phyloP scores from a whole-genome alignment of 768 basidiomycete genomes.

The Suillus clintonianus region DNA sequence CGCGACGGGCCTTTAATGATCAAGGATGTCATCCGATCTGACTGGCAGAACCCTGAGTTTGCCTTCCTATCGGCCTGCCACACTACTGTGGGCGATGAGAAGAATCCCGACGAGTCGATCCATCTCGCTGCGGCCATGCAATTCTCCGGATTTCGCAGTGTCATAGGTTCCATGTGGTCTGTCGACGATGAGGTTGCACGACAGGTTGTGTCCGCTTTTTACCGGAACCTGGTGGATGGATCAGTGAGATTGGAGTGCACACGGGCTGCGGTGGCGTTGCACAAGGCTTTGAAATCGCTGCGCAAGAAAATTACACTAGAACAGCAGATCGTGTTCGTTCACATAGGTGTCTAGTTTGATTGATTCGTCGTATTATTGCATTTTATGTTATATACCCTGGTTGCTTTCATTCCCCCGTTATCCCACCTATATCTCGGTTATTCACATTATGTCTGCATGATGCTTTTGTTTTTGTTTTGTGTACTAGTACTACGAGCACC shows the following conservation, averaged over 20 bases:
- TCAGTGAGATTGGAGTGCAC: not conserved
- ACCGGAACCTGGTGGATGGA: not conserved
- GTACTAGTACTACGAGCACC: too few species aligned
- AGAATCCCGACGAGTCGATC: slow-evolving; percentile 17
- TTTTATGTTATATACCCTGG: not conserved
- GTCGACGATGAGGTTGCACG: slow-evolving; percentile 15
- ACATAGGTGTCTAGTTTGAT: not conserved
- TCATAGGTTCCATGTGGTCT: slow-evolving; percentile 25
- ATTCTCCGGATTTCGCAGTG: slow-evolving; percentile 20
- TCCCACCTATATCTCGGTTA: not conserved
- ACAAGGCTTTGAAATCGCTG: not conserved
- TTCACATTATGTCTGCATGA: not conserved
- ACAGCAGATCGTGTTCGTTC: slow-evolving; percentile 4
- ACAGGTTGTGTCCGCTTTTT: not conserved
- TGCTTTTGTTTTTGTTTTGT: too few species aligned
- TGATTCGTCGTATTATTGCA: not conserved
- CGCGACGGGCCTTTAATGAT: slow-evolving; percentile 12
- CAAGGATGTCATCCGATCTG: slow-evolving; percentile 8
- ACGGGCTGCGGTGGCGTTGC: not conserved
- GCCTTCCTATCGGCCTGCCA: slow-evolving; percentile 26
- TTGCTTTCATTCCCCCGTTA: not conserved
- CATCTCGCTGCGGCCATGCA: slow-evolving; percentile 27
- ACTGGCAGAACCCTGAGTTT: slow-evolving; percentile 12
- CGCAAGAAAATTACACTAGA: not conserved
- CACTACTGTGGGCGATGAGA: slow-evolving; percentile 19